Evolutionary conservation across 192 early-diverging fungal genomes (phyloP), one percentile per base, ranked within the genome.

Genomic region (Entomortierella parvispora): DNA sequence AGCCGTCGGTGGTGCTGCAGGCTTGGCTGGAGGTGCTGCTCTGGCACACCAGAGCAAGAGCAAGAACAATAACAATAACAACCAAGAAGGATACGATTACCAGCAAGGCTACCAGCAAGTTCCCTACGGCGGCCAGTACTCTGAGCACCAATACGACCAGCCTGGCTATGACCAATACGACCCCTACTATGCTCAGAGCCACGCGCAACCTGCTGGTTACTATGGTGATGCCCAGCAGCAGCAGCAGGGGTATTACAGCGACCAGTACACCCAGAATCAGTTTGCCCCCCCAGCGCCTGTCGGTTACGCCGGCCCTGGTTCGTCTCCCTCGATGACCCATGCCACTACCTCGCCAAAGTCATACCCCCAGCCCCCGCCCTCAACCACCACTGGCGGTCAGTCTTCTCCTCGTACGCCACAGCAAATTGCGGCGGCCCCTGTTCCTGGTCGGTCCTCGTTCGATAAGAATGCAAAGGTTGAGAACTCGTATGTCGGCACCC

Each of bases 301-400:
- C 1, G n/a, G 29, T 37, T 12, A 5, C 12, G 37, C 37, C 37
- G 58, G 58, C 40, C 23, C 65, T 29, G 56, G 57, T 17, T 69
- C 67, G 18, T 56, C 67, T 40, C 37, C 37, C 34, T 34, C 67
- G 23, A 53, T 60, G 67, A 61, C 58, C 46, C 48, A 52, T 45
- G 49, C 50, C 29, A 31, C 57, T 1, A 42, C 37, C 18, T 60
- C 67, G 18, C 65, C 53, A 23, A 48, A 2, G 9, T 48, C 53
- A 1, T 69, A 69, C 26, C 67, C 67, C 15, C 67, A 50, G 26
- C 67, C 67, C 15, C 67, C 62, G 14, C 62, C 51, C 10, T 53
- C 62, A 9, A 61, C n/a, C 47, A 20, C 47, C 22, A 49, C 37
- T 12, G 37, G 37, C 12, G 37, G 37, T 40, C 37, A 40, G 12